phyloP scores from a whole-genome alignment of 257 asterid species.

The Jacaranda copaia region DNA sequence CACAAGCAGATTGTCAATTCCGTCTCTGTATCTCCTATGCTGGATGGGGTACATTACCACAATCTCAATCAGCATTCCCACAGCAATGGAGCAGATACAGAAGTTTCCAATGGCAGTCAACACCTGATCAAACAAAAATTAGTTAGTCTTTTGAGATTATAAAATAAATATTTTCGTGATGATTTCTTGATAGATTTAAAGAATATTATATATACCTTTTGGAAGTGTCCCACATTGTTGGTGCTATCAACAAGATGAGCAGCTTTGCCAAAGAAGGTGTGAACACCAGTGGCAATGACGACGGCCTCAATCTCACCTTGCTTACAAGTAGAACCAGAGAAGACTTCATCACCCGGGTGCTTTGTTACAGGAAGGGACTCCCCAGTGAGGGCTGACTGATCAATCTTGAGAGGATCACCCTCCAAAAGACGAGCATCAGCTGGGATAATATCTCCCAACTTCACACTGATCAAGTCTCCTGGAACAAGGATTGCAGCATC shows the following conservation, averaged over 20 bases:
- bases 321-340: slow-evolving; percentile 93
- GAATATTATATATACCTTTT: slow-evolving; percentile 52
- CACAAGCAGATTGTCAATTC: slow-evolving; percentile 86
- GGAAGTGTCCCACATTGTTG: slow-evolving; percentile 94
- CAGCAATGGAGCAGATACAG: slow-evolving; percentile 84
- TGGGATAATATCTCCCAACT: slow-evolving; percentile 88
- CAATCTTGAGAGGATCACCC: slow-evolving; percentile 91
- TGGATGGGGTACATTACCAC: slow-evolving; percentile 88
- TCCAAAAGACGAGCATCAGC: slow-evolving; percentile 94
- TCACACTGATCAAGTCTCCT: slow-evolving; percentile 88
- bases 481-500: slow-evolving; percentile 91
- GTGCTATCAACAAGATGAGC: slow-evolving; percentile 98
- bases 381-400: slow-evolving; percentile 88
- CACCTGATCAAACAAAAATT: slow-evolving; percentile 49
- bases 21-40: slow-evolving; percentile 69
- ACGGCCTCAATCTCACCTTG: slow-evolving; percentile 94
- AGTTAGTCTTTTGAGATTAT: too few relatives aligned
- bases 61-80: slow-evolving; percentile 82
- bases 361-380: slow-evolving; percentile 89
- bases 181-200: neutral
- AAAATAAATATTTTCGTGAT: too few relatives aligned
- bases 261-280: slow-evolving; percentile 95
- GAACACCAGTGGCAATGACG: slow-evolving; percentile 94
- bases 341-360: slow-evolving; percentile 76
- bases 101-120: slow-evolving; percentile 90